These are phyloP conservation scores for Caryopteris hybrid DNA, from an alignment of 305 asterid species.

Conservation along the genomic window DNA sequence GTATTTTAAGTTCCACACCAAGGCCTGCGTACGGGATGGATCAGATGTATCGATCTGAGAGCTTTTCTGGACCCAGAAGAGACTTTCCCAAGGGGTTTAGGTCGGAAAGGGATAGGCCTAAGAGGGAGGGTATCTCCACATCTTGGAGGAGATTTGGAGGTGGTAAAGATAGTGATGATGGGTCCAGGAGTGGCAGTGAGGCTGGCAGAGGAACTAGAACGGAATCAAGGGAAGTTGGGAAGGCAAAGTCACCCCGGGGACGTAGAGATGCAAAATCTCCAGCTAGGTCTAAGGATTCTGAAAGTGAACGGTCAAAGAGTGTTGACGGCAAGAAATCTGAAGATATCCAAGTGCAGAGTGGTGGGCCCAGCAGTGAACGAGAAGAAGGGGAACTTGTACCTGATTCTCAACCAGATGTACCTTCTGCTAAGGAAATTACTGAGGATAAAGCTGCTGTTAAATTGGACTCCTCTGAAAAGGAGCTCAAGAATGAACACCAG, in stretches of 20 bases:
- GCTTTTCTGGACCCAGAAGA: constrained; percentile 82
- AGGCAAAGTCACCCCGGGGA: constrained; percentile 65
- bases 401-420: constrained; percentile 55
- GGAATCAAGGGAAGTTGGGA: constrained; percentile 59
- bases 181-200: constrained; percentile 53
- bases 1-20: constrained; percentile 66
- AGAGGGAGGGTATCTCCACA: constrained; percentile 71
- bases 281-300: constrained; percentile 95
- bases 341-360: constrained; percentile 55
- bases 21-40: constrained; percentile 60
- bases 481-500: constrained; percentile 22
- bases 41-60: constrained; percentile 72
- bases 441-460: constrained; percentile 41
- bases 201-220: constrained; percentile 46
- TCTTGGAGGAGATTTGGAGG: constrained; percentile 82
- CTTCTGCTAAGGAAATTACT: constrained; percentile 31
- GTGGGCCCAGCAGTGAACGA: constrained; percentile 67
- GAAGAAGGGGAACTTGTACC: constrained; percentile 98
- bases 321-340: constrained; percentile 66
- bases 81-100: constrained; percentile 93
- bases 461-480: constrained; percentile 30
- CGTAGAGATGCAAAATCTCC: constrained; percentile 70
- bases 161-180: constrained; percentile 78
- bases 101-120: constrained; percentile 91
- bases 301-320: constrained; percentile 86